Evolutionary conservation across 2,329 filamentous ascomycete species (phyloP).

Genomic region (Aspergillus sp.): DNA sequence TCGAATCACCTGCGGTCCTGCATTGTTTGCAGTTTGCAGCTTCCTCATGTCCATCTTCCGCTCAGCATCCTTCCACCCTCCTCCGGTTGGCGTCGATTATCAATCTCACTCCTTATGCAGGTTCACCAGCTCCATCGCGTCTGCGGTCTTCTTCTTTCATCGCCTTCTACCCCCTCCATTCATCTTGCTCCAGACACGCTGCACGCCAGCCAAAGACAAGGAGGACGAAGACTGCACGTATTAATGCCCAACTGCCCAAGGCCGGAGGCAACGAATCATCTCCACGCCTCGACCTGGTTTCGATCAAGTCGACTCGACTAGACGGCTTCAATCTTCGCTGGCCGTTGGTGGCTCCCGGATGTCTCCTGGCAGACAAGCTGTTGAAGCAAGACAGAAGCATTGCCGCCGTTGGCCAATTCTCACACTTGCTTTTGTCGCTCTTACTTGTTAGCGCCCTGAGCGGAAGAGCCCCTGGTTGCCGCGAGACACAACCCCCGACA

Average conservation of each 20-base stretch:
- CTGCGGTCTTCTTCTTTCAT: conserved; percentile 1
- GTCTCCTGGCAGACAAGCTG: not conserved
- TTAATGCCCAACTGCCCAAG: conserved; percentile 49
- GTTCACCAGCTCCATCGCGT: conserved; percentile 13
- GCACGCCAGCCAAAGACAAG: conserved; percentile 22
- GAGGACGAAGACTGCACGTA: conserved; percentile 36
- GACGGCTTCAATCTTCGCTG: conserved; percentile 30
- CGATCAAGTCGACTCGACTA: conserved; percentile 20
- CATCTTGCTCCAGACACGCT: conserved; percentile 22
- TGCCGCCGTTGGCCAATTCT: conserved; percentile 6
- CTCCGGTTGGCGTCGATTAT: conserved; percentile 21
- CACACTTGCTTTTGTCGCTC: conserved; percentile 3
- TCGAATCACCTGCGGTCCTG: conserved; percentile 23
- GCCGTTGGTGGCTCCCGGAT: conserved; percentile 27
- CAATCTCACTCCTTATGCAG: conserved; percentile 26
- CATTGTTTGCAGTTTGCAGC: conserved; percentile 14
- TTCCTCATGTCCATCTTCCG: not conserved
- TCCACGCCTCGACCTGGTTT: conserved; percentile 16
- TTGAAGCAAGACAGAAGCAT: conserved; percentile 1
- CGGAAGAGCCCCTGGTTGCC: conserved; percentile 6
- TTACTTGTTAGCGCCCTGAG: conserved; percentile 5
- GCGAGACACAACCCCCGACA: conserved; percentile 2
- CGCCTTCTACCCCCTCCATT: conserved; percentile 6
- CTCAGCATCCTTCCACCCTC: conserved; percentile 3
- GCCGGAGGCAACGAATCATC: conserved; percentile 41